These are phyloP conservation scores for Curvularia spicifera DNA, from an alignment of 2,329 filamentous ascomycete species.

Conservation along the genomic window DNA sequence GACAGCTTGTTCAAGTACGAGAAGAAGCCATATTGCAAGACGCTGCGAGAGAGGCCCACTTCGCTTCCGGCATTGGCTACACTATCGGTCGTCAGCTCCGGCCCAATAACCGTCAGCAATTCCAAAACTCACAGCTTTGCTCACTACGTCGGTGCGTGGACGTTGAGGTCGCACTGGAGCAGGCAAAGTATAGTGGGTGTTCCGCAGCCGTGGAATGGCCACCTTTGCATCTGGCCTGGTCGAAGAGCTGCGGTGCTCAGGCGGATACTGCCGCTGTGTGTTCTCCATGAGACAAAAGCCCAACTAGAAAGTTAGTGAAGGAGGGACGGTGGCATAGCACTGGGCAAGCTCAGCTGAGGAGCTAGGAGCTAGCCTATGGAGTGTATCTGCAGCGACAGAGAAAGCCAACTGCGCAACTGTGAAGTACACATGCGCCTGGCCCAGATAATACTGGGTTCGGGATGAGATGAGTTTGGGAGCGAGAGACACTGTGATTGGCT, in stretches of 20 bases:
- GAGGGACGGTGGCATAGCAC: not conserved
- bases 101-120: not conserved
- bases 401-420: not conserved
- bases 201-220: slow-evolving; percentile 13
- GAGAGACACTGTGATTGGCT: slow-evolving; percentile 2
- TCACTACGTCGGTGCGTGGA: slow-evolving; percentile 16
- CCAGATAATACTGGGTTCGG: not conserved
- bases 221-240: slow-evolving; percentile 9
- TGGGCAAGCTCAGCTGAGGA: not conserved
- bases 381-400: slow-evolving; percentile 1
- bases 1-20: not conserved
- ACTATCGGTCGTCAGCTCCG: slow-evolving; percentile 16
- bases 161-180: slow-evolving; percentile 6
- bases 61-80: slow-evolving; percentile 27
- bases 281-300: slow-evolving; percentile 2
- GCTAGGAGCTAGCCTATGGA: not conserved
- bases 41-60: slow-evolving; percentile 17
- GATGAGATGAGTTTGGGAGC: not conserved
- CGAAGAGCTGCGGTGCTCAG: slow-evolving; percentile 4
- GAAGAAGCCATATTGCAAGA: not conserved
- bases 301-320: not conserved
- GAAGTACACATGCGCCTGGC: not conserved
- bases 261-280: not conserved
- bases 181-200: slow-evolving; percentile 5
- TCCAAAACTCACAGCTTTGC: slow-evolving; percentile 21